Evolutionary conservation across 2,329 filamentous ascomycete genomes (phyloP).

Genomic region (Pseudogymnoascus sp.): DNA sequence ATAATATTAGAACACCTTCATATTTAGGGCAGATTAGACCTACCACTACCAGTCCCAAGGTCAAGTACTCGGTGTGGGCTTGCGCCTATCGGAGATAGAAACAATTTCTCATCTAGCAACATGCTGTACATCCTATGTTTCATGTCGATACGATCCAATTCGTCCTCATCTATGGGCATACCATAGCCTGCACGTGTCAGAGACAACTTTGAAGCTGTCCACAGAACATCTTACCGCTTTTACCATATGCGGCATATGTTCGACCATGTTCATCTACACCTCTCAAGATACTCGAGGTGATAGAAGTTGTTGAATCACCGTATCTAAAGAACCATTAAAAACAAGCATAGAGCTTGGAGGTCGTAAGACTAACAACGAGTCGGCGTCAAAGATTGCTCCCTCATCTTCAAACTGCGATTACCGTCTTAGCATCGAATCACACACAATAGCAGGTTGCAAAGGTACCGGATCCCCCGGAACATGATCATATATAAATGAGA

Average conservation of each 20-base stretch:
- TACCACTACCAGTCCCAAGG: slow-evolving; percentile 36
- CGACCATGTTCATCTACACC: slow-evolving; percentile 26
- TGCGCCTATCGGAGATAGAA: slow-evolving; percentile 20
- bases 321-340: neutral
- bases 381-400: neutral
- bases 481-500: neutral
- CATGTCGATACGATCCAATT: slow-evolving; percentile 38
- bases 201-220: neutral
- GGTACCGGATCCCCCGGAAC: neutral
- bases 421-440: neutral
- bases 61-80: slow-evolving; percentile 33
- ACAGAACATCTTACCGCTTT: slow-evolving; percentile 17
- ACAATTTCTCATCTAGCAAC: slow-evolving; percentile 18
- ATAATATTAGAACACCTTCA: slow-evolving; percentile 29
- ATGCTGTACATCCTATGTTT: slow-evolving; percentile 34
- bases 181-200: slow-evolving; percentile 31
- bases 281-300: slow-evolving; percentile 20
- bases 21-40: slow-evolving; percentile 30
- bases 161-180: slow-evolving; percentile 37
- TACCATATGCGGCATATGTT: slow-evolving; percentile 25
- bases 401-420: neutral
- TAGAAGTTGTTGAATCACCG: slow-evolving; percentile 6
- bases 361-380: neutral
- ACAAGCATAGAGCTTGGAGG: neutral
- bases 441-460: neutral